Evolutionary conservation across 2,329 filamentous ascomycete genomes (phyloP), one percentile per base, ranked within the genome.

Genomic region (Cryphonectria japonica): DNA sequence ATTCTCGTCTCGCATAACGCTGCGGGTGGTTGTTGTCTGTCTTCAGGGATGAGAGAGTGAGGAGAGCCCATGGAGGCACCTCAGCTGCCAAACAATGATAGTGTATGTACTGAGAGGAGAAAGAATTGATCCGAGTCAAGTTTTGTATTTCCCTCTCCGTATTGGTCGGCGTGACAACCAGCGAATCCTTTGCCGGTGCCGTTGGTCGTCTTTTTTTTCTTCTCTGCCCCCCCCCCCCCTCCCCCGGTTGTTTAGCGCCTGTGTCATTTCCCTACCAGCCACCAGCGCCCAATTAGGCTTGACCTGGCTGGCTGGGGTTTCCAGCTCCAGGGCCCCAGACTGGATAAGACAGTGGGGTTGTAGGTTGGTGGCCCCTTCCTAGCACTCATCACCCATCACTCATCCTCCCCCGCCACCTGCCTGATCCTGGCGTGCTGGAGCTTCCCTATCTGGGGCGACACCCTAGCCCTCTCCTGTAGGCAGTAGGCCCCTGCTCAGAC

Each of bases 121-220:
- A 22, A 4, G 6, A 19, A n/a, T 50, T 8, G 46, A n/a, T 50
- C 19, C 11, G 16, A 61, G 3, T 43, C n/a, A n/a, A 41, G n/a
- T 9, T n/a, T 3, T 50, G 19, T 37, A 8, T 50, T 50, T 22
- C 19, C 46, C 46, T 22, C 46, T n/a, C 50, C 54, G 54, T 63
- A 70, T 67, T 67, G 67, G 59, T 66, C 67, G 69, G 69, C 69
- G 34, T 29, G 54, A 39, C 67, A 69, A 62, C 69, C 32, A 71
- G 66, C 66, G 19, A 41, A 41, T 50, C n/a, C 37, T 13, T 9
- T 39, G 37, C 37, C 37, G 9, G 37, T 39, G 37, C 37, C 2
- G 37, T 39, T 9, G 11, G 3, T 39, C 11, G 1, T 39, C 37
- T 39, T 39, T 39, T 39, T 39, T 39, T 39, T 39, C 11, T 9